Conservation (phyloP, 2,329 filamentous ascomycete genomes). For the Calonectria pseudoreteaudii region DNA sequence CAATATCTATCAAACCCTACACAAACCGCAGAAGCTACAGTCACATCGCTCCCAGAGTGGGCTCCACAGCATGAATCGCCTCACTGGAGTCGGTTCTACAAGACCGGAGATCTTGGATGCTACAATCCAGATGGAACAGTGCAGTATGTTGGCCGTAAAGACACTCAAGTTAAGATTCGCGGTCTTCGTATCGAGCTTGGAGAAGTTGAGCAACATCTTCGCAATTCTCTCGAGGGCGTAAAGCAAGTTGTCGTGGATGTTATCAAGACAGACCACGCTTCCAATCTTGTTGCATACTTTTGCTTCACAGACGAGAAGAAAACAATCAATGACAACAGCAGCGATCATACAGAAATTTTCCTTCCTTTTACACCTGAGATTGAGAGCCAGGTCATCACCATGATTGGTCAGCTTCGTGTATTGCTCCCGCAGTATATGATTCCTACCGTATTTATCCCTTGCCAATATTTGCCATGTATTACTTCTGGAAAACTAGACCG, state of each 20-base stretch:
- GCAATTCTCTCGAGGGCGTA: neutral
- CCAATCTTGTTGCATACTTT: constrained; percentile 3
- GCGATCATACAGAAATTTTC: neutral
- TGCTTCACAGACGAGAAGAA: neutral
- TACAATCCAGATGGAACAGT: constrained; percentile 50
- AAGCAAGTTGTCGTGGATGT: neutral
- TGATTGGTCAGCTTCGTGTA: neutral
- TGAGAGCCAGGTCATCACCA: neutral
- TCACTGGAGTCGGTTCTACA: constrained; percentile 26
- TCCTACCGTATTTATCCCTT: neutral
- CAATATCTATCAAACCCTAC: constrained; percentile 38
- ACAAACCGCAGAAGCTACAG: constrained; percentile 43
- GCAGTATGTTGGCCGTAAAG: constrained; percentile 60
- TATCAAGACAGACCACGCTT: neutral
- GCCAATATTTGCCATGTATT: neutral
- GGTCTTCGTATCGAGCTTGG: constrained; percentile 63
- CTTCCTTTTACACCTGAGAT: neutral
- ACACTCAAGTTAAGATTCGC: constrained; percentile 66
- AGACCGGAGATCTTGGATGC: constrained; percentile 39
- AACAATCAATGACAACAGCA: neutral
- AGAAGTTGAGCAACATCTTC: constrained; percentile 21
- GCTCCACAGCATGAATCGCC: constrained; percentile 26
- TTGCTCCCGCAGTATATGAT: constrained; percentile 1
- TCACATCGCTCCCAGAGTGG: constrained; percentile 41
- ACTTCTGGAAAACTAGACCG: neutral